A percentile compares a stretch with the other conserved stretches of the same genome.
phyloP scores from a whole-genome alignment of 140 eudicot species.

The Flaveria floridana region DNA sequence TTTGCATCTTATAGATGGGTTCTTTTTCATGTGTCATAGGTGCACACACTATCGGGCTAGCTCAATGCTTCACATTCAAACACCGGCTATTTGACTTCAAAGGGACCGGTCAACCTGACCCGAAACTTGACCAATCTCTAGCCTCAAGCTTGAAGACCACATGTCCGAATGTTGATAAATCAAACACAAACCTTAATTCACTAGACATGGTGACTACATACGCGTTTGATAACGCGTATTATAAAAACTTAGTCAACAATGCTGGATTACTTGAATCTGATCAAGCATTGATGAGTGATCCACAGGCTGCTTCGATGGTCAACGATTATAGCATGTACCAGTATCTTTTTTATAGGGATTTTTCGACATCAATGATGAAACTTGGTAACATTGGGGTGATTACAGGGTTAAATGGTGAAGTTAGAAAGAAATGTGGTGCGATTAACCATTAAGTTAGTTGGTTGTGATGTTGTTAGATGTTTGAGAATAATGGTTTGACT shows the following conservation, averaged over 20 bases:
- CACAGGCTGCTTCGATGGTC: slow-evolving; percentile 60
- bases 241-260: slow-evolving; percentile 62
- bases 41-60: slow-evolving; percentile 79
- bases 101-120: slow-evolving; percentile 73
- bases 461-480: slow-evolving; percentile 19
- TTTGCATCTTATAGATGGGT: neutral
- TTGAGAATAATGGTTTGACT: slow-evolving; percentile 39
- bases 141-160: slow-evolving; percentile 45
- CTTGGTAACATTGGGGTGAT: slow-evolving; percentile 58
- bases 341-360: slow-evolving; percentile 52
- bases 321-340: slow-evolving; percentile 48
- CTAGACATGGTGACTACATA: slow-evolving; percentile 46
- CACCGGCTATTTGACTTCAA: slow-evolving; percentile 59
- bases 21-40: slow-evolving; percentile 39
- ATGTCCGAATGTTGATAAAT: slow-evolving; percentile 58
- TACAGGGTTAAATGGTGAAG: slow-evolving; percentile 65
- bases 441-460: slow-evolving; percentile 37
- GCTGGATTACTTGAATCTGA: slow-evolving; percentile 78
- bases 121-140: slow-evolving; percentile 50
- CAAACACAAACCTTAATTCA: slow-evolving; percentile 62
- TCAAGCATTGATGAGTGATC: slow-evolving; percentile 60
- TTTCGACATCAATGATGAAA: slow-evolving; percentile 70
- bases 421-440: slow-evolving; percentile 65
- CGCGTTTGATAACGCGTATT: slow-evolving; percentile 66
- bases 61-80: slow-evolving; percentile 92